Evolutionary conservation across 179 eudicot genomes (phyloP).

Genomic region (Spergularia azorica): DNA sequence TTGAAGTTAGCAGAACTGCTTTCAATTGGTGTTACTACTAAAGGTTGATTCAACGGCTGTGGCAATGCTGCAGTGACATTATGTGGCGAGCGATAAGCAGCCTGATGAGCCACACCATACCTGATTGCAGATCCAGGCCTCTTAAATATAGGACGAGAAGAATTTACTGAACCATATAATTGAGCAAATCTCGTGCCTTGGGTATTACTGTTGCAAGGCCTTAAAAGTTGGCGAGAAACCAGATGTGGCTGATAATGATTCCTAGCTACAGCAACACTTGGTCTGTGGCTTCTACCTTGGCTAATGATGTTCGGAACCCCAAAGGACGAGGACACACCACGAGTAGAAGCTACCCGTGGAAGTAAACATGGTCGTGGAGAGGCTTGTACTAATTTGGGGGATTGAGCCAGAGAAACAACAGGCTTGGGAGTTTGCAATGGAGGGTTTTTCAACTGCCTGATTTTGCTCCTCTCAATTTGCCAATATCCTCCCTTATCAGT

Average conservation of each 20-base stretch:
- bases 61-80: slow-evolving; percentile 15
- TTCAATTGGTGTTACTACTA: slow-evolving; percentile 22
- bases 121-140: slow-evolving; percentile 31
- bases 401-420: slow-evolving; percentile 22
- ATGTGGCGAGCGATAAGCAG: slow-evolving; percentile 24
- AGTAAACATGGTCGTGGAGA: slow-evolving; percentile 26
- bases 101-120: slow-evolving; percentile 22
- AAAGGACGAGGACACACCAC: slow-evolving; percentile 36
- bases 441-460: slow-evolving; percentile 40
- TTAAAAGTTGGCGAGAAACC: slow-evolving; percentile 36
- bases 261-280: slow-evolving; percentile 27
- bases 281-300: slow-evolving; percentile 38
- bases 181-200: slow-evolving; percentile 37
- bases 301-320: slow-evolving; percentile 36
- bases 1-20: slow-evolving; percentile 23
- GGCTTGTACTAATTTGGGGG: slow-evolving; percentile 17
- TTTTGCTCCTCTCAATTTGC: slow-evolving; percentile 52
- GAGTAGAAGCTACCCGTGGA: slow-evolving; percentile 23
- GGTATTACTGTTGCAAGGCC: slow-evolving; percentile 19
- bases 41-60: slow-evolving; percentile 26
- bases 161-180: slow-evolving; percentile 26
- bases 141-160: slow-evolving; percentile 41
- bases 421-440: slow-evolving; percentile 31
- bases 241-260: slow-evolving; percentile 39
- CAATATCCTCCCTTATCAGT: slow-evolving; percentile 69